A percentile compares a stretch with the other conserved stretches of the same genome.
Conservation (phyloP, 768 basidiomycete species). For the Basidioascus undulatus region DNA sequence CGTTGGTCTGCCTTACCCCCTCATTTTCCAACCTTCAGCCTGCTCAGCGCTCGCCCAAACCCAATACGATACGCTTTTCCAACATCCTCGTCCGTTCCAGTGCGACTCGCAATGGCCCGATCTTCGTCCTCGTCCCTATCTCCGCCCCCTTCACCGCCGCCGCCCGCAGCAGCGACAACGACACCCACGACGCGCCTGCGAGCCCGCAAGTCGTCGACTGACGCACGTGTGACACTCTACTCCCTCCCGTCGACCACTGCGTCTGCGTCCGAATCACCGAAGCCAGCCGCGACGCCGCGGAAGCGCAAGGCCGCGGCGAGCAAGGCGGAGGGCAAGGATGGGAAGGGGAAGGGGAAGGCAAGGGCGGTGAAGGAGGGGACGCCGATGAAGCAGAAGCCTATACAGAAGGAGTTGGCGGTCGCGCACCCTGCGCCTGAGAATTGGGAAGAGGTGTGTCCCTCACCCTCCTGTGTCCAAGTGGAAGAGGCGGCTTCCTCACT, state of each 20-base stretch:
- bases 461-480: too few species aligned
- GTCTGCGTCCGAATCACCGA: background rate
- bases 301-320: background rate
- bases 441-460: constrained; percentile 48
- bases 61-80: too few species aligned
- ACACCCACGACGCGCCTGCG: background rate
- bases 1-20: too few species aligned
- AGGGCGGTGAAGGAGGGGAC: constrained; percentile 8
- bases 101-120: background rate
- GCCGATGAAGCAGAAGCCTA: constrained; percentile 31
- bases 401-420: constrained; percentile 27
- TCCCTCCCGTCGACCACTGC: background rate
- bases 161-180: background rate
- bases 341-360: background rate
- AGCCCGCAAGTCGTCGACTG: background rate
- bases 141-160: too few species aligned
- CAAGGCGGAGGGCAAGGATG: background rate
- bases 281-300: too few species aligned
- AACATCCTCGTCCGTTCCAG: background rate
- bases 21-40: too few species aligned
- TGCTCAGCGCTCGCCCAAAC: too few species aligned
- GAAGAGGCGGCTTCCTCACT: background rate
- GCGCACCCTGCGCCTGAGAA: constrained; percentile 42
- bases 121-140: background rate
- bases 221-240: background rate